Base-by-base conservation (phyloP, 345 rosid species). In the Erysimum cheiranthoides region DNA sequence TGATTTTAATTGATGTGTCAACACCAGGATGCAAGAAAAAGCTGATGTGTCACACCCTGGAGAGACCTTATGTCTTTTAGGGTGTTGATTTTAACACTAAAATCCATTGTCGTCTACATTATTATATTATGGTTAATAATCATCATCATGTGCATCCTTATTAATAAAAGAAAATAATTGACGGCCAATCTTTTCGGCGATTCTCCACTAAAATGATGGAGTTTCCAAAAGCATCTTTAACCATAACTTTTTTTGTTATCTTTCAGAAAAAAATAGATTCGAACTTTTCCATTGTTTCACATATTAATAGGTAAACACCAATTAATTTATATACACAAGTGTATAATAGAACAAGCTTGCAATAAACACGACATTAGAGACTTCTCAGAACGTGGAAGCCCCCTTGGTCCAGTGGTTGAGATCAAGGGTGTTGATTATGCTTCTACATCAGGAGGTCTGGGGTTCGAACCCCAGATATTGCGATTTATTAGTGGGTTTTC, bases 151-250 rank as follows among this genome's bases (percentile, higher is more conserved):
- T 75, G 73, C 73, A 68, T 50, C 73, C 54, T 31, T 5, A 10
- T 27, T 49, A 52, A 51, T 5, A 31, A 73, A 35, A 2, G 21
- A 6, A 43, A 54, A 73, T 34, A 43, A 43, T 16, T 45, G 57
- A 21, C 13, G 39, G 65, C 70, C 50, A 61, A 34, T 69, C 50
- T 52, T 76, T 61, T 76, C 47, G 12, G 4, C 25, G 79, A 76
- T 76, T 69, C 70, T 61, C 79, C 79, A 70, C 71, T 45, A 62
- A n/a, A 13, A 76, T 42, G 16, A 68, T 42, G 43, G 59, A 70
- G 40, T 45, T 54, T 12, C 13, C 16, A 17, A 54, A 70, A 68
- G 66, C 66, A 54, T 54, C 51, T 77, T 70, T 54, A 42, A 61
- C 21, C 61, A 38, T 30, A 14, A 10, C 53, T 74, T 66, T 74